Base-by-base conservation (phyloP, 106 monocot species). In the Xerophyta viscosa region DNA sequence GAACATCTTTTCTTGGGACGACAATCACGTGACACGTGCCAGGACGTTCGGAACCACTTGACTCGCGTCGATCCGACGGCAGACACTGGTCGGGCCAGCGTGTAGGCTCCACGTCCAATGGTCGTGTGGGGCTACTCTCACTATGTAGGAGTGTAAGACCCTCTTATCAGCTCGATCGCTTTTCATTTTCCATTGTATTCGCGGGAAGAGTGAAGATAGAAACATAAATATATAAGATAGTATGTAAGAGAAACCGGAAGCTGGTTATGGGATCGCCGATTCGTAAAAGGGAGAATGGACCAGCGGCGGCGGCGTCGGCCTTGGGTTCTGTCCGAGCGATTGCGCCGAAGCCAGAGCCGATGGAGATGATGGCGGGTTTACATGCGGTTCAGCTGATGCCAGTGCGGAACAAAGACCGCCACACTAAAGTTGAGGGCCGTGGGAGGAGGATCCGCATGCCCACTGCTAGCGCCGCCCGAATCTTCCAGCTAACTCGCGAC, bases 391-490 rank as follows among this genome's bases (percentile, higher is more conserved):
- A 31, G 19, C 37, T 46, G 8, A 19, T 20, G 41, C 52, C 57
- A 26, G 26, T 63, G 10, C 57, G 69, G 67, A 59, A 47, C 23
- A 69, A 63, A 48, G 74, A 74, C 56, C 60, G 74, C 48, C 74
- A 74, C 55, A 67, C 67, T 11, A 73, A 73, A 61, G 67, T 76
- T 0, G 76, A 76, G 59, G 76, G 76, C 14, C 65, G 76, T 0
- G 76, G 76, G 26, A 52, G 76, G 22, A 21, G 76, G 24, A 77
- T 77, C 70, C 70, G 76, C 20, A 70, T 77, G 76, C 70, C 76
- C 10, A 65, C 58, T 18, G 65, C 65, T 0, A 65, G 70, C 50
- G 76, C 76, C 6, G 76, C 76, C 0, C 27, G 76, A 26, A 56
- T 77, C 31, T 70, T 66, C 48, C 70, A 70, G 27, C 60, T 77